A percentile compares a stretch with the other conserved stretches of the same genome.
Evolutionary conservation across 352 stramenopile species (phyloP).

Genomic region (Detonula confervacea): DNA sequence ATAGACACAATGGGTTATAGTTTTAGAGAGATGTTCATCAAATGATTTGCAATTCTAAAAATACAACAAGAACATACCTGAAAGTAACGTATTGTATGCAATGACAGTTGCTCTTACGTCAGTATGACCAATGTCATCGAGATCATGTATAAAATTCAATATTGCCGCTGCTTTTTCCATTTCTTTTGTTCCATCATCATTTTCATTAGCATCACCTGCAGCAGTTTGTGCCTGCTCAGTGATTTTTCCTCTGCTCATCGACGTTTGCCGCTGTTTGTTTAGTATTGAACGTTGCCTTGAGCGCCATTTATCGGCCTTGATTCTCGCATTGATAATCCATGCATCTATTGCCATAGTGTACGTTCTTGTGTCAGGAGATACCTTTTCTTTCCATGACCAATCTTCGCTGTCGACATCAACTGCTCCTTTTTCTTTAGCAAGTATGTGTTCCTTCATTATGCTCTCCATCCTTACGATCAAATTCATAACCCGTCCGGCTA

Average conservation of each 20-base stretch:
- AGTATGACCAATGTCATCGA: constrained; percentile 47
- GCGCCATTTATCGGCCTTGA: constrained; percentile 49
- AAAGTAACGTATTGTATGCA: constrained; percentile 78
- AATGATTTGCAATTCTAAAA: too few relatives aligned
- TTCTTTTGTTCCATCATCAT: constrained; percentile 50
- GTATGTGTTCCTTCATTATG: constrained; percentile 51
- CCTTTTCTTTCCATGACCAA: constrained; percentile 47
- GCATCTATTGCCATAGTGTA: constrained; percentile 78
- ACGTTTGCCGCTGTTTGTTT: constrained; percentile 32
- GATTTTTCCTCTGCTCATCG: not conserved
- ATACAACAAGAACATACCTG: not conserved
- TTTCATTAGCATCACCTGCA: not conserved
- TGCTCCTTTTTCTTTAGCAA: constrained; percentile 34
- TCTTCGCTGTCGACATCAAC: constrained; percentile 52
- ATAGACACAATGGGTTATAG: too few relatives aligned
- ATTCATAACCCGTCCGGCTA: constrained; percentile 55
- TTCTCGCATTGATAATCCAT: constrained; percentile 53
- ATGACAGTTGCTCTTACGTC: constrained; percentile 59
- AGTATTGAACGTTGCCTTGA: constrained; percentile 26
- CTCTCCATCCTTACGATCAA: constrained; percentile 70
- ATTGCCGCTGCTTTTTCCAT: constrained; percentile 62
- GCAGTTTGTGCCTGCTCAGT: not conserved
- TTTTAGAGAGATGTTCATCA: too few relatives aligned
- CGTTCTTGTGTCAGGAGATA: constrained; percentile 66
- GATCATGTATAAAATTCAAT: constrained; percentile 65